Base-by-base conservation (phyloP, 2,329 filamentous ascomycete species). In the Hypocreales sp. region DNA sequence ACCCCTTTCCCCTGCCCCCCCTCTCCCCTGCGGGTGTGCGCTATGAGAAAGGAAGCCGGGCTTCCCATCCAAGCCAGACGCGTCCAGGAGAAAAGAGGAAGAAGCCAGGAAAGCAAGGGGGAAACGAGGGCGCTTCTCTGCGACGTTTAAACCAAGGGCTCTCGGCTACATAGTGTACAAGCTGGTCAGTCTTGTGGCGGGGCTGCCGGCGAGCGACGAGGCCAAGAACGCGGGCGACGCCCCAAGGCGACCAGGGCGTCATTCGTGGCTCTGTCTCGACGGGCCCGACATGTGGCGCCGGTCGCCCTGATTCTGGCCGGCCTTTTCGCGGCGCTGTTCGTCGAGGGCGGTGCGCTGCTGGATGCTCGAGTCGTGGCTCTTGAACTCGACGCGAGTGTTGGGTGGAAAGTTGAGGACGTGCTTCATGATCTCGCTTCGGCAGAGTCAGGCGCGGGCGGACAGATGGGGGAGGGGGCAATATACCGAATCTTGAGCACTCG, bases 401-500 rank as follows among this genome's bases (percentile, higher is more conserved):
- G 72, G 58, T 2, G 87, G 87, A 48, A 94, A 81, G 39, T 72
- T 70, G 31, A 98, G 72, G 38, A 92, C 67, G 37, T 83, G 79
- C 58, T 92, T 93, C 67, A 95, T 84, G 19, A 79, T 92, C 59
- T 98, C 86, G 39, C 86, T 93, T 35, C 15, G 20, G 26, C n/a
- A 30, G 26, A 17, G 47, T 44, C 24, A 47, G 43, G 13, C 5
- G 14, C 14, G 8, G 18, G 20, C 16, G 22, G 20, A 14, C 14
- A 30, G 20, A 7, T 17, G 9, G n/a, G n/a, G 15, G 16, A 14
- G 22, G 16, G 18, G 6, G 4, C 16, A 22, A 55, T 73, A 41
- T 69, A 92, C 79, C 87, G 77, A 46, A 98, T 93, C 63, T 92
- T 94, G 42, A 95, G 79, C 53, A 94, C 92, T 44, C 83, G 76